These are phyloP conservation scores for Apiospora koreana DNA, from an alignment of 2,329 filamentous ascomycete genomes.

Conservation along the genomic window DNA sequence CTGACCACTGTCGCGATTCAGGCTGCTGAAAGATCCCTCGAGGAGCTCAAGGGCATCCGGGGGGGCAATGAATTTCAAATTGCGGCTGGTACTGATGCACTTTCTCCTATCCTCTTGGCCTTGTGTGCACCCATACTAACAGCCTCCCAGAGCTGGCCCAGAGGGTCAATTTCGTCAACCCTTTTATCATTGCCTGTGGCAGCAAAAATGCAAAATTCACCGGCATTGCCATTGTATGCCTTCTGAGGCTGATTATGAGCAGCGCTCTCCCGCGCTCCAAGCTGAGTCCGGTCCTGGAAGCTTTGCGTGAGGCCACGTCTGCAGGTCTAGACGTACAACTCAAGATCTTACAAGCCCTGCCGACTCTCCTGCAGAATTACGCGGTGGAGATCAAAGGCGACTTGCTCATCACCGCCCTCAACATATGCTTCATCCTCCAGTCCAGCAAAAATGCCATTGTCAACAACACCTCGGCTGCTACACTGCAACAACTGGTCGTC, in stretches of 20 bases:
- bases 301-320: conserved; percentile 80
- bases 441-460: conserved; percentile 91
- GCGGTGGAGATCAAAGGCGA: conserved; percentile 77
- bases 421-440: conserved; percentile 90
- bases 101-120: neutral
- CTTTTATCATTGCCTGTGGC: conserved; percentile 89
- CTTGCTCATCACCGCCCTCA: conserved; percentile 77
- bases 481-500: conserved; percentile 89
- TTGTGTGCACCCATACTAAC: neutral
- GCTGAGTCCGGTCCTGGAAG: conserved; percentile 83
- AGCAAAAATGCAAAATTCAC: conserved; percentile 91
- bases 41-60: conserved; percentile 79
- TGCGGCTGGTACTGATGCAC: conserved; percentile 57
- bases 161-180: conserved; percentile 82
- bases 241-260: conserved; percentile 85
- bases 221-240: conserved; percentile 80
- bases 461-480: conserved; percentile 95
- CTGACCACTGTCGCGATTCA: conserved; percentile 34
- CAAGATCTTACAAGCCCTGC: conserved; percentile 91
- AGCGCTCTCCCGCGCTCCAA: conserved; percentile 77
- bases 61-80: conserved; percentile 76
- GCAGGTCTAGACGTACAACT: conserved; percentile 87
- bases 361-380: conserved; percentile 89
- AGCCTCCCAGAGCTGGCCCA: conserved; percentile 73
- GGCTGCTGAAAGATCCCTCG: conserved; percentile 91